These are phyloP conservation scores for Pleurotus cornucopiae DNA, from an alignment of 768 basidiomycete species.

Conservation along the genomic window DNA sequence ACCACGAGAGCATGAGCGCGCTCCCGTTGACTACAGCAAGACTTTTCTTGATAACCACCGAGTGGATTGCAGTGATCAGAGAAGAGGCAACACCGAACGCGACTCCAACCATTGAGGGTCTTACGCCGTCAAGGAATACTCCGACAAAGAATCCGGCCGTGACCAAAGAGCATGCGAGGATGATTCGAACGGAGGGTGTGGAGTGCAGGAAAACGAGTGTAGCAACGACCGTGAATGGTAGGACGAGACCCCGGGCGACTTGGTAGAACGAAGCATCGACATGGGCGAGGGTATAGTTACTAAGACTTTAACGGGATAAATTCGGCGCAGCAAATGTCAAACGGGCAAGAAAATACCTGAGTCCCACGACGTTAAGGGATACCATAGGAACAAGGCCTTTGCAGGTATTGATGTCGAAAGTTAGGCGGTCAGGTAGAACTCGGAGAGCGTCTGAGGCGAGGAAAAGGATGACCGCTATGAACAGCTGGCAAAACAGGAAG, in stretches of 20 bases:
- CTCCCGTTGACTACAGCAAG: conserved; percentile 78
- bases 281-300: conserved; percentile 89
- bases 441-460: conserved; percentile 56
- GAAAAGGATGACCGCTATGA: conserved; percentile 78
- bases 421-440: conserved; percentile 62
- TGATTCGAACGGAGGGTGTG: conserved; percentile 71
- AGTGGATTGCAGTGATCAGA: conserved; percentile 84
- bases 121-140: conserved; percentile 64
- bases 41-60: conserved; percentile 90
- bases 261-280: conserved; percentile 96
- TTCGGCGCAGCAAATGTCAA: neutral
- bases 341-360: conserved; percentile 51
- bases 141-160: conserved; percentile 91
- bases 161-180: conserved; percentile 74
- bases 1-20: conserved; percentile 85
- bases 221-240: conserved; percentile 90
- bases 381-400: conserved; percentile 78
- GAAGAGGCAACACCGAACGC: conserved; percentile 81
- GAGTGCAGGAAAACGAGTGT: conserved; percentile 75
- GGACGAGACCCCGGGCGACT: conserved; percentile 88
- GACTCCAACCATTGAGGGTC: conserved; percentile 47
- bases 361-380: conserved; percentile 71
- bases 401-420: conserved; percentile 58
- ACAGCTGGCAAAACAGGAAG: conserved; percentile 78
- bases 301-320: conserved; percentile 48